Evolutionary conservation across 2,329 filamentous ascomycete species (phyloP).

Genomic region (Cyclaneusma minus): DNA sequence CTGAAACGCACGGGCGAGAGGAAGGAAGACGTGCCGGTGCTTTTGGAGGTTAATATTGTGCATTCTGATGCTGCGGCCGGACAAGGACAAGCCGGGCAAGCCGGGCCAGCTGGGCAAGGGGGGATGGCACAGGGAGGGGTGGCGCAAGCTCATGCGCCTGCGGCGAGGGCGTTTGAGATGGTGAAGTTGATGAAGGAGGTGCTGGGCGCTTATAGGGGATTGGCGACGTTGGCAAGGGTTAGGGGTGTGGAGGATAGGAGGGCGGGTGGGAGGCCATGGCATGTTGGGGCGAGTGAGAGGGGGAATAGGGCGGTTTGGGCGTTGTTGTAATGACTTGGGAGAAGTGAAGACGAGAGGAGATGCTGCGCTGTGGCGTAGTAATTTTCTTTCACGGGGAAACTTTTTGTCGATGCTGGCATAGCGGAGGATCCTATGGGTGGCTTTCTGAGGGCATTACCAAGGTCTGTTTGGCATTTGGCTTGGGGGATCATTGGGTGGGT

Average conservation of each 20-base stretch:
- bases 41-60: constrained; percentile 51
- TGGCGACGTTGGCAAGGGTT: constrained; percentile 53
- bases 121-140: constrained; percentile 10
- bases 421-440: too few relatives aligned
- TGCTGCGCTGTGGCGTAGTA: too few relatives aligned
- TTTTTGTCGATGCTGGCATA: too few relatives aligned
- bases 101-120: background rate
- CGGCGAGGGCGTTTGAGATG: too few relatives aligned
- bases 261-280: constrained; percentile 57
- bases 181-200: constrained; percentile 59
- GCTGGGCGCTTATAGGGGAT: constrained; percentile 48
- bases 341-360: too few relatives aligned
- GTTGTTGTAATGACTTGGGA: too few relatives aligned
- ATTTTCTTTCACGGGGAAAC: too few relatives aligned
- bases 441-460: too few relatives aligned
- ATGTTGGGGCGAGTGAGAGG: constrained; percentile 57
- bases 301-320: constrained; percentile 49
- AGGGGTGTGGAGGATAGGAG: constrained; percentile 45
- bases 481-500: too few relatives aligned
- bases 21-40: constrained; percentile 39
- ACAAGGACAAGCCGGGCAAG: constrained; percentile 9
- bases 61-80: constrained; percentile 31
- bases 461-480: too few relatives aligned
- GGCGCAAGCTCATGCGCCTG: constrained; percentile 21
- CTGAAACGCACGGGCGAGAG: constrained; percentile 44